These are phyloP conservation scores for Mesotaenium endlicherianum DNA, from an alignment of 139 green algal genomes.

Conservation along the genomic window DNA sequence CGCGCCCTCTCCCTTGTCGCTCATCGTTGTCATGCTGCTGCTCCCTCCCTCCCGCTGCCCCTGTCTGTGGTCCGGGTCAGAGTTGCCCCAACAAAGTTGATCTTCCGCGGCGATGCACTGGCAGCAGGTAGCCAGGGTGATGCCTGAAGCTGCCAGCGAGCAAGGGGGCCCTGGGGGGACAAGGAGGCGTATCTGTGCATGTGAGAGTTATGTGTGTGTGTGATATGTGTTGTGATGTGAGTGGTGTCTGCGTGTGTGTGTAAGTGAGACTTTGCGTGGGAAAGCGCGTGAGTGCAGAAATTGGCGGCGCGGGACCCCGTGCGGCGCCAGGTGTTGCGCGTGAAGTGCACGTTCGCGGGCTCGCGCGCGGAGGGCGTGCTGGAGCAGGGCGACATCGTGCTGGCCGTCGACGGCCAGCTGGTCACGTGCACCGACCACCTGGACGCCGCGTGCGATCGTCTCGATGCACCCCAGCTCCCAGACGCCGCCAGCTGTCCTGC, in stretches of 20 bases:
- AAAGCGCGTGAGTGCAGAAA: neutral
- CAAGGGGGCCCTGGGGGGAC: no score
- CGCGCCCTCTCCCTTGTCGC: neutral
- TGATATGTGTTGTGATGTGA: no score
- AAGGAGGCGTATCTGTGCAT: no score
- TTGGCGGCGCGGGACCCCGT: slow-evolving; percentile 71
- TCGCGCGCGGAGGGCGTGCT: slow-evolving; percentile 62
- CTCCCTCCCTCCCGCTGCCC: neutral
- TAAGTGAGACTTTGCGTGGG: neutral
- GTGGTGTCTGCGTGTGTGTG: no score
- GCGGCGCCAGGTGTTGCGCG: slow-evolving; percentile 72
- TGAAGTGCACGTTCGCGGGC: slow-evolving; percentile 61
- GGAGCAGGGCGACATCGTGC: slow-evolving; percentile 74
- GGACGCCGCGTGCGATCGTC: slow-evolving; percentile 49
- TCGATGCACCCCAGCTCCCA: neutral
- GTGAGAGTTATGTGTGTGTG: no score
- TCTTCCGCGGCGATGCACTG: no score
- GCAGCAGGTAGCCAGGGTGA: no score
- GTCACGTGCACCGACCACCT: slow-evolving; percentile 73
- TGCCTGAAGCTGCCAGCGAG: no score
- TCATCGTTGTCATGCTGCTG: neutral
- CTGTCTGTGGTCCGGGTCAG: no score
- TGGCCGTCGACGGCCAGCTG: slow-evolving; percentile 67
- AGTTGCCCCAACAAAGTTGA: no score
- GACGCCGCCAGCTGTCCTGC: no score